phyloP scores from a whole-genome alignment of 805 yeast genomes.

The Candida orba region DNA sequence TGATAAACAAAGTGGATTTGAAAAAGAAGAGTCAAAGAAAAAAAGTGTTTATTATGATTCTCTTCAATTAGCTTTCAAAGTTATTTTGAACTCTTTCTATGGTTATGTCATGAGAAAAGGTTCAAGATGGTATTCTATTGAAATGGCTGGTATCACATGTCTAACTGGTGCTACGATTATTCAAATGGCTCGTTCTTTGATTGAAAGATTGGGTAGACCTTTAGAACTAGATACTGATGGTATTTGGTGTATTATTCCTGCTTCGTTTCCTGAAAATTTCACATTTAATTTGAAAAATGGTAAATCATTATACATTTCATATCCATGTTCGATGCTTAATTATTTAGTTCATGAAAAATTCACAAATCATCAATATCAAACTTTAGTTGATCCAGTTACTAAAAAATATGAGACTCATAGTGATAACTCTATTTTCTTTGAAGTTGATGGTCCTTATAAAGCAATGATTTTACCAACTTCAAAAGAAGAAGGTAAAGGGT shows the following conservation, averaged over 20 bases:
- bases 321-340: slow-evolving; percentile 95
- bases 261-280: slow-evolving; percentile 87
- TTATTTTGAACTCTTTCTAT: slow-evolving; percentile 90
- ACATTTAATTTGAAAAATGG: slow-evolving; percentile 69
- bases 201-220: slow-evolving; percentile 91
- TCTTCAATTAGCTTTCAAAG: slow-evolving; percentile 92
- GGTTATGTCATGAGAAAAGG: slow-evolving; percentile 99
- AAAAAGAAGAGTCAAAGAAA: slow-evolving; percentile 86
- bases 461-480: slow-evolving; percentile 98
- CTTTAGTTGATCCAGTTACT: slow-evolving; percentile 60
- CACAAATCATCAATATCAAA: slow-evolving; percentile 93
- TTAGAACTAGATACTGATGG: slow-evolving; percentile 97
- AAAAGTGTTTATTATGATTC: slow-evolving; percentile 94
- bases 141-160: slow-evolving; percentile 99
- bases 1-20: slow-evolving; percentile 43
- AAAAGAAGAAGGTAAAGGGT: slow-evolving; percentile 93
- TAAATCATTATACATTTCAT: slow-evolving; percentile 67
- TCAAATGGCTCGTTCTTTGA: slow-evolving; percentile 91
- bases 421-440: slow-evolving; percentile 94
- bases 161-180: slow-evolving; percentile 96
- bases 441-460: slow-evolving; percentile 96
- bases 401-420: slow-evolving; percentile 69
- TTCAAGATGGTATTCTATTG: slow-evolving; percentile 98
- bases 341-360: slow-evolving; percentile 85
- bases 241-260: slow-evolving; percentile 97